Base-by-base conservation (phyloP, 495 filamentous ascomycete species). In the Friedmanniomyces endolithicus region DNA sequence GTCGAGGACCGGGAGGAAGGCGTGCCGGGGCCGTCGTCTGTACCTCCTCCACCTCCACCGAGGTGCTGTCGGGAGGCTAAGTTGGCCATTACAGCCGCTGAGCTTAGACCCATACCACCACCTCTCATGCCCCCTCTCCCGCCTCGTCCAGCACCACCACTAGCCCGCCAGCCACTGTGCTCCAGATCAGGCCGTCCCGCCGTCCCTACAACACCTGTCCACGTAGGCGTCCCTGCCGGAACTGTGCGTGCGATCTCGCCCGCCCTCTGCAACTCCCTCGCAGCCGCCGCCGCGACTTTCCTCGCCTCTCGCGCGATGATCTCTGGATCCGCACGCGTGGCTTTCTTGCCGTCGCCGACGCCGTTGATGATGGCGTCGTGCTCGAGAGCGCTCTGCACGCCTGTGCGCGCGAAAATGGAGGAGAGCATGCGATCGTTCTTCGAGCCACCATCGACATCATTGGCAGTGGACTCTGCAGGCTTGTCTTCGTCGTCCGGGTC, bases 141-240 rank as follows among this genome's bases (percentile, higher is more conserved):
- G 14, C 64, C 48, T 22, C 59, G 55, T 7, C 60, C 48, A 25
- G 16, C 11, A 39, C 44, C 23, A 22, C 7, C 14, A n/a, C 39
- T n/a, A n/a, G n/a, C n/a, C n/a, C n/a, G n/a, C n/a, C n/a, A n/a
- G n/a, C n/a, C n/a, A 25, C 16, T 17, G 1, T 60, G 64, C 54
- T 71, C n/a, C n/a, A n/a, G 59, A 43, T 70, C 65, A 1, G 75
- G 74, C 33, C 74, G 72, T 0, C 90, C 90, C 2, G 80, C 84
- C 31, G 81, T 72, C 8, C 92, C 92, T 41, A 83, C 77, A 53
- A 80, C 74, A 11, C 92, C 92, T 0, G 92, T 98, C 92, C 92
- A 98, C 1, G 92, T 97, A 14, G 90, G 85, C 0, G 85, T 85
- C 35, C 90, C 92, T 46, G 90, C 81, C 0, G 85, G 84, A 0